phyloP scores from a whole-genome alignment of 495 filamentous ascomycete genomes.

The Bathelium albidoporum region DNA sequence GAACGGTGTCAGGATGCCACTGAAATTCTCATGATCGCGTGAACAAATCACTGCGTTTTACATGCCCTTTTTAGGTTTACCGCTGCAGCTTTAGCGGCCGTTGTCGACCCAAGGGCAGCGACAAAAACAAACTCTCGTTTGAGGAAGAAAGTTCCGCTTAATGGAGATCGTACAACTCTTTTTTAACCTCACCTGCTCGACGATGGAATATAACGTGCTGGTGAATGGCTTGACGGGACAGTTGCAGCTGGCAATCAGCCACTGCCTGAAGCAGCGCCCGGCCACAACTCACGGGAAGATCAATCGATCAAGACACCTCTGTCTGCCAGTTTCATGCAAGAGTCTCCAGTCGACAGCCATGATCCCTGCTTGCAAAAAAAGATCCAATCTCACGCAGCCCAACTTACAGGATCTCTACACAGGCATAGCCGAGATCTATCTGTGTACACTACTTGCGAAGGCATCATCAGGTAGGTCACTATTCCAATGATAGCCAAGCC shows the following conservation, averaged over 20 bases:
- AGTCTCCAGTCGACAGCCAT: not conserved
- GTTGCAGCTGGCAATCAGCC: too few relatives aligned
- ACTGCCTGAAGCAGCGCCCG: too few relatives aligned
- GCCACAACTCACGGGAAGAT: too few relatives aligned
- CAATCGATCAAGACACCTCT: too few relatives aligned
- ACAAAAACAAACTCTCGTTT: not conserved
- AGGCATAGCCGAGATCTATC: not conserved
- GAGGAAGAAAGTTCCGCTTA: slow-evolving; percentile 1
- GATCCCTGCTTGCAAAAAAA: not conserved
- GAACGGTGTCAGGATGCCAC: not conserved
- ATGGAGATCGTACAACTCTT: slow-evolving; percentile 1
- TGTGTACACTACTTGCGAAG: not conserved
- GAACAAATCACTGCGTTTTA: not conserved
- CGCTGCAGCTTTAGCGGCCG: slow-evolving; percentile 1
- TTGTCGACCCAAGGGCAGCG: not conserved
- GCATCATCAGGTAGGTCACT: too few relatives aligned
- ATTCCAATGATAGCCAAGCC: too few relatives aligned
- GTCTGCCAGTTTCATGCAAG: not conserved
- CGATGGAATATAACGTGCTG: too few relatives aligned
- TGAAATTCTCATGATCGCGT: not conserved
- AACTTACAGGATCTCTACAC: not conserved
- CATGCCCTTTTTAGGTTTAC: not conserved
- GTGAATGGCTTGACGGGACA: too few relatives aligned
- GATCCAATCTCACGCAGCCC: not conserved
- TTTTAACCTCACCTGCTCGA: not conserved